Percentiles rank a stretch among this genome's conserved stretches.
Conservation (phyloP, 2,329 filamentous ascomycete genomes). For the Ophiostoma triangulosporum region DNA sequence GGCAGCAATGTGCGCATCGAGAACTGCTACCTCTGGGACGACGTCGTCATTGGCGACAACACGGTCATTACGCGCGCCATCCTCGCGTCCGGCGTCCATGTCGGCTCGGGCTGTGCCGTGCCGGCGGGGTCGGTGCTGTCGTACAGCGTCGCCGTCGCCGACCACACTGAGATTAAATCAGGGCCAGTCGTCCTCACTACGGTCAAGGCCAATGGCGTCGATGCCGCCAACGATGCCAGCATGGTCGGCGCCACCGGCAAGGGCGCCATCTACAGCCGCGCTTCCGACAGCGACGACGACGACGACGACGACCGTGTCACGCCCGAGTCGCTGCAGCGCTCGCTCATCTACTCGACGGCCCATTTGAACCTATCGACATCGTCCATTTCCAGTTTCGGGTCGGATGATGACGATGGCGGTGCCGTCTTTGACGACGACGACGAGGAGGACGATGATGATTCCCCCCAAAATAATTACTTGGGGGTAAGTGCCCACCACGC, state of each 20-base stretch:
- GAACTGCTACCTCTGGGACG: slow-evolving; percentile 79
- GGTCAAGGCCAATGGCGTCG: slow-evolving; percentile 24
- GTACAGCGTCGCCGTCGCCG: slow-evolving; percentile 58
- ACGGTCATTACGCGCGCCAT: slow-evolving; percentile 58
- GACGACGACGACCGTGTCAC: slow-evolving; percentile 33
- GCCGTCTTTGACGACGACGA: slow-evolving; percentile 25
- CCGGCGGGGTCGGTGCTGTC: slow-evolving; percentile 66
- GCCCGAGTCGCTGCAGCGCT: slow-evolving; percentile 37
- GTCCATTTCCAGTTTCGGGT: slow-evolving; percentile 43
- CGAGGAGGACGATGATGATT: slow-evolving; percentile 18
- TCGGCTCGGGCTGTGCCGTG: slow-evolving; percentile 60
- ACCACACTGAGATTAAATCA: slow-evolving; percentile 35
- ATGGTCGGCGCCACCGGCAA: slow-evolving; percentile 37
- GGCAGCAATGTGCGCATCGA: slow-evolving; percentile 70
- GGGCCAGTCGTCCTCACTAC: slow-evolving; percentile 26
- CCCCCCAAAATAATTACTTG: slow-evolving; percentile 12
- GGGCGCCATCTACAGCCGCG: slow-evolving; percentile 29
- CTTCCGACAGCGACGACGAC: slow-evolving; percentile 25
- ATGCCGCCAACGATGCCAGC: slow-evolving; percentile 27
- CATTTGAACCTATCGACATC: slow-evolving; percentile 39
- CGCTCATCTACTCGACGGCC: slow-evolving; percentile 41
- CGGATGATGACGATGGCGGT: slow-evolving; percentile 47
- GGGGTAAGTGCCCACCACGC: slow-evolving; percentile 14
- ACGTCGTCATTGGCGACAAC: slow-evolving; percentile 63
- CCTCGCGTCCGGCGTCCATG: slow-evolving; percentile 54